Percentiles rank a stretch among this genome's conserved stretches.
Conservation (phyloP, 768 basidiomycete species). For the Kwoniella newhampshirensis region DNA sequence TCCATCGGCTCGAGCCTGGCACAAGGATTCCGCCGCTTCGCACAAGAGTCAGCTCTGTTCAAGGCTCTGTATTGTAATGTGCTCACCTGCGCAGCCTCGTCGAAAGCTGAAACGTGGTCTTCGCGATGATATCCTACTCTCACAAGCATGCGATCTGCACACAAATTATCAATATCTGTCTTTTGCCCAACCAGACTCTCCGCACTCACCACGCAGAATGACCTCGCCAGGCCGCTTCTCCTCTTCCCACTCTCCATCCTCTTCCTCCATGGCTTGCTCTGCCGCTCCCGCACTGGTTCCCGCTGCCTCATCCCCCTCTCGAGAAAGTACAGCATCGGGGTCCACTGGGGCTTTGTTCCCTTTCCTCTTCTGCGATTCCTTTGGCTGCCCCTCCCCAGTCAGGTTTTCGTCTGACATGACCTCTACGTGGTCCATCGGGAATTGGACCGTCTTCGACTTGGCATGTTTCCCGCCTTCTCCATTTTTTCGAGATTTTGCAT, state of each 20-base stretch:
- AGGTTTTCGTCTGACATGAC: background rate
- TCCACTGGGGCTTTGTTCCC: conserved; percentile 57
- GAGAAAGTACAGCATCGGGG: conserved; percentile 67
- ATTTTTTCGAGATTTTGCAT: conserved; percentile 3
- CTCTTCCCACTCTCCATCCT: conserved; percentile 24
- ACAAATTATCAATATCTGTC: too few species aligned
- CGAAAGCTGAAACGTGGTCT: conserved; percentile 30
- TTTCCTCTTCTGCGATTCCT: conserved; percentile 9
- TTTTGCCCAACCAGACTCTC: background rate
- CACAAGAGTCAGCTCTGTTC: conserved; percentile 55
- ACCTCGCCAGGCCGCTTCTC: conserved; percentile 57
- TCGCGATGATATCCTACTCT: conserved; percentile 66
- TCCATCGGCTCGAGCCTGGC: conserved; percentile 62
- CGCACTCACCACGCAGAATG: conserved; percentile 68
- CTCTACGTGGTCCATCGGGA: conserved; percentile 33
- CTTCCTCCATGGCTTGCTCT: conserved; percentile 39
- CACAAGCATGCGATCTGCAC: conserved; percentile 83
- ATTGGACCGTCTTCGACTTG: conserved; percentile 40
- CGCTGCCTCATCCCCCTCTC: conserved; percentile 61
- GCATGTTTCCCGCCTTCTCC: background rate
- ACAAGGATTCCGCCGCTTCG: conserved; percentile 64
- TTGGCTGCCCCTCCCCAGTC: background rate
- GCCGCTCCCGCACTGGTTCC: conserved; percentile 68
- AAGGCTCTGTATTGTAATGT: background rate
- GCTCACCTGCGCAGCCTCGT: conserved; percentile 35